Percentiles rank a stretch among this genome's conserved stretches.
Evolutionary conservation across 2,329 filamentous ascomycete genomes (phyloP).

Genomic region (Neopestalotiopsis clavispora): DNA sequence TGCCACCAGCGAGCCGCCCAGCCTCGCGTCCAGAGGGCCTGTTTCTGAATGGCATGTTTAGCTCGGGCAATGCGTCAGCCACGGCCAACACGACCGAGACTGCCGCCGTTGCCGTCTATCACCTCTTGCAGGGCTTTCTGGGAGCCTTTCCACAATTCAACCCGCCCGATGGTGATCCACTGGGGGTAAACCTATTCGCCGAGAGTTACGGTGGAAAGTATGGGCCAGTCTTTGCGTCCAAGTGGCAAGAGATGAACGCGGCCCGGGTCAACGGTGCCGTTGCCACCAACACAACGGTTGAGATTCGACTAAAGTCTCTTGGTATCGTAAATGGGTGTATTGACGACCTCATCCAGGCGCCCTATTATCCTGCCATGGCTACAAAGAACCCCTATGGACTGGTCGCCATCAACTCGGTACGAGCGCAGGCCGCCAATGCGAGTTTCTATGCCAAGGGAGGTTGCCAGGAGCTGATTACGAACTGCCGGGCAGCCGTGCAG

Average conservation of each 20-base stretch:
- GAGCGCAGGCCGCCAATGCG: slow-evolving; percentile 50
- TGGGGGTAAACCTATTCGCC: slow-evolving; percentile 69
- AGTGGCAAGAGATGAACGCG: slow-evolving; percentile 66
- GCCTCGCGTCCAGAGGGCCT: slow-evolving; percentile 30
- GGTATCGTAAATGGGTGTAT: slow-evolving; percentile 76
- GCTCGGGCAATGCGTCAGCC: slow-evolving; percentile 51
- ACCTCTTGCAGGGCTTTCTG: slow-evolving; percentile 67
- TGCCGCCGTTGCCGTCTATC: slow-evolving; percentile 66
- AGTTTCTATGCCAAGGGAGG: slow-evolving; percentile 46
- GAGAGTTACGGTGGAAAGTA: slow-evolving; percentile 76
- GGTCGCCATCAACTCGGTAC: slow-evolving; percentile 54
- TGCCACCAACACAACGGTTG: slow-evolving; percentile 42
- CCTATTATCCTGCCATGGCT: slow-evolving; percentile 61
- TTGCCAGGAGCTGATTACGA: slow-evolving; percentile 37
- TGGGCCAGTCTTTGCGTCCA: slow-evolving; percentile 65
- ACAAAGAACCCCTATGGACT: slow-evolving; percentile 71
- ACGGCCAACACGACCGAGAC: slow-evolving; percentile 62
- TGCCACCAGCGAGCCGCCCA: slow-evolving; percentile 36
- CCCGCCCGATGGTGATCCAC: slow-evolving; percentile 44
- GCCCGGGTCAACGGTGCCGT: slow-evolving; percentile 55
- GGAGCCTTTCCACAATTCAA: slow-evolving; percentile 63
- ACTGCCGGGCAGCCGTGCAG: slow-evolving; percentile 44
- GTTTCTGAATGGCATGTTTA: slow-evolving; percentile 52
- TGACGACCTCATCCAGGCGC: slow-evolving; percentile 66
- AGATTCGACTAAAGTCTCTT: slow-evolving; percentile 65